These are phyloP conservation scores for Colletotrichum brevisporum DNA, from an alignment of 2,329 filamentous ascomycete genomes.

Conservation along the genomic window DNA sequence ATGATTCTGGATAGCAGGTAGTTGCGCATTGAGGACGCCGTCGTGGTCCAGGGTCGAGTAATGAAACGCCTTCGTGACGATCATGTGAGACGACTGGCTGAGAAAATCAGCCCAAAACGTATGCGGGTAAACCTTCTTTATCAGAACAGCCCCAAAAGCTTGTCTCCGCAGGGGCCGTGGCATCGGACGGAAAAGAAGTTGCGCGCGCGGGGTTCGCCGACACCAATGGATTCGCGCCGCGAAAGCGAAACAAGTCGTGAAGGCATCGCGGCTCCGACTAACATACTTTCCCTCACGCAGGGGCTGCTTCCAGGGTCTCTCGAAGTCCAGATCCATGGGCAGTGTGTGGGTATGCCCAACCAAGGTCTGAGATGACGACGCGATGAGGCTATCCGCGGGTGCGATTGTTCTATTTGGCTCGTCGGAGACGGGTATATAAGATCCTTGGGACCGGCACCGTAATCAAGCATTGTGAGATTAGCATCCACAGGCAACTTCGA, in stretches of 20 bases:
- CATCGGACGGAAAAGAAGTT: constrained; percentile 23
- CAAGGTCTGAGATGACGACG: constrained; percentile 30
- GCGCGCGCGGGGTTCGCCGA: constrained; percentile 5
- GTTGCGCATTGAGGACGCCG: background rate
- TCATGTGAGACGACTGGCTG: constrained; percentile 16
- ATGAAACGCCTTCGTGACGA: constrained; percentile 30
- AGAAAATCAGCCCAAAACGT: constrained; percentile 30
- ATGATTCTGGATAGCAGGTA: constrained; percentile 2
- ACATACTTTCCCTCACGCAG: background rate
- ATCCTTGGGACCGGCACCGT: background rate
- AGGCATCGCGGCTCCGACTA: constrained; percentile 3
- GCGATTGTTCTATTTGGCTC: background rate
- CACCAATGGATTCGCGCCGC: constrained; percentile 3
- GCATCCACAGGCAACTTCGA: background rate
- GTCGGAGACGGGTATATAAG: constrained; percentile 21
- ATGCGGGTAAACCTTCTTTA: constrained; percentile 30
- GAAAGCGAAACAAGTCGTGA: constrained; percentile 16
- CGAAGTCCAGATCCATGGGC: constrained; percentile 6
- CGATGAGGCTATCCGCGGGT: background rate
- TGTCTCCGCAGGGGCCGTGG: background rate
- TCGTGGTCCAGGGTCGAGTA: constrained; percentile 1
- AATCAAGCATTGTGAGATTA: accelerated
- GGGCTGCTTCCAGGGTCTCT: constrained; percentile 3
- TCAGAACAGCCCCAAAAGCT: constrained; percentile 18
- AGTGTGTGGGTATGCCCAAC: constrained; percentile 7